Base-by-base conservation (phyloP, 208 protist species). In the Acanthamoeba castellanii region DNA sequence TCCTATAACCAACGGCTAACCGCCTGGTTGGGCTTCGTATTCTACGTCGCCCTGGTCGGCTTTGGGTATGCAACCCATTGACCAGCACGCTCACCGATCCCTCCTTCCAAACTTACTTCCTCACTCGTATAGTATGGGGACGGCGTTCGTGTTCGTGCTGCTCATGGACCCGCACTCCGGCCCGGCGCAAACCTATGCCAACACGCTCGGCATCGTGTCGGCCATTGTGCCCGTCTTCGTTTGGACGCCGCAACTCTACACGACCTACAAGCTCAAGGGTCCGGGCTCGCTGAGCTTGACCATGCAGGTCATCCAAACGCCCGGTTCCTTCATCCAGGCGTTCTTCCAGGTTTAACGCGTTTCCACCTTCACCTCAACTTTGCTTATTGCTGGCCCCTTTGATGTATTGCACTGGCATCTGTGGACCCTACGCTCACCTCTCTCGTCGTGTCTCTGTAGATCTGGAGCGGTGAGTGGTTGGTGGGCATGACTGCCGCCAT, bases 401-500 rank as follows among this genome's bases (percentile, higher is more conserved):
- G 55, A 22, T 61, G 55, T 61, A 5, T 13, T 72, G 66, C 14
- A 30, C 1, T 72, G 66, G 1, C 30, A 72, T 34, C 64, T 70
- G 14, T 70, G 9, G 1, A 42, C 37, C 16, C 30, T 0, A 3
- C 37, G 70, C 70, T 45, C 30, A 81, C 37, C 37, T 47, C 42
- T n/a, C n/a, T n/a, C n/a, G n/a, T 16, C 20, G 5, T 64, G 22
- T 64, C 47, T 61, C 5, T 20, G 16, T 70, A 92, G 87, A 76
- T 92, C 27, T 78, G 57, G 57, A 42, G n/a, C 7, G 61, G 47
- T 20, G 42, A 92, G 87, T 78, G 57, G 57, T 25, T 92, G 27
- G 87, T 92, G 52, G 87, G 87, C 87, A 76, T 92, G 59, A 92
- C 87, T 30, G 87, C 87, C 14, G 87, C 45, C 42, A 37, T 92